Percentiles rank a stretch among this genome's conserved stretches.
These are phyloP conservation scores for Fusarium paranaense DNA, from an alignment of 2,329 filamentous ascomycete genomes.

Conservation along the genomic window DNA sequence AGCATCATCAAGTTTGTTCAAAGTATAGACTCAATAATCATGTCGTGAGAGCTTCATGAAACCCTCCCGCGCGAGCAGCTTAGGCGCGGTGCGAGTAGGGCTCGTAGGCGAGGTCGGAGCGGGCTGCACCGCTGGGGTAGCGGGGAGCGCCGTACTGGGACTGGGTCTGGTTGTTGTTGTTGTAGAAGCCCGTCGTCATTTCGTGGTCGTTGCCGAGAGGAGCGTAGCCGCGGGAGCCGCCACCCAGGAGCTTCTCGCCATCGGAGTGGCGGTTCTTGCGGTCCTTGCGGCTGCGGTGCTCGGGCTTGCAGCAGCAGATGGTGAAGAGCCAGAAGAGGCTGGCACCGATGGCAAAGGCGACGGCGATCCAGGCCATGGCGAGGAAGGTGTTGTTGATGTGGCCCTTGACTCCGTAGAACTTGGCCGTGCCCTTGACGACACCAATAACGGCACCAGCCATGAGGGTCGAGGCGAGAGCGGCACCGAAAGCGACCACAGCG, in stretches of 20 bases:
- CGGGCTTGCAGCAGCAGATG: constrained; percentile 79
- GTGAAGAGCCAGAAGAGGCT: constrained; percentile 92
- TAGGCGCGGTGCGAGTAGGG: constrained; percentile 68
- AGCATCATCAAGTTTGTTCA: constrained; percentile 38
- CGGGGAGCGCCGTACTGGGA: constrained; percentile 52
- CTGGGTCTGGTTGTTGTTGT: constrained; percentile 48
- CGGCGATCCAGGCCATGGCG: constrained; percentile 80
- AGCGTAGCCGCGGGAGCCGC: constrained; percentile 54
- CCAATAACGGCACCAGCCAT: constrained; percentile 78
- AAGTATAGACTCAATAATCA: constrained; percentile 33
- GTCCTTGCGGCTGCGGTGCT: constrained; percentile 47
- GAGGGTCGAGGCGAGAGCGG: constrained; percentile 79
- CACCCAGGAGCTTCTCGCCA: constrained; percentile 64
- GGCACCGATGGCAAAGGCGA: constrained; percentile 79
- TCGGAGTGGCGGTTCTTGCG: constrained; percentile 52
- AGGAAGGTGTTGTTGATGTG: constrained; percentile 77
- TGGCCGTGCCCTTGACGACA: constrained; percentile 62
- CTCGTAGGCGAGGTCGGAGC: constrained; percentile 70
- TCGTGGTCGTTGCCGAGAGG: constrained; percentile 51
- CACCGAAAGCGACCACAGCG: constrained; percentile 65
- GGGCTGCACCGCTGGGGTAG: constrained; percentile 55
- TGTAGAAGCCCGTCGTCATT: constrained; percentile 53
- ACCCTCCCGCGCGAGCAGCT: neutral
- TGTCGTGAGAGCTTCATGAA: constrained; percentile 18
- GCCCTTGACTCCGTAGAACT: constrained; percentile 77